Percentiles rank a stretch among this genome's conserved stretches.
Conservation (phyloP, 345 rosid species). For the Combretum micranthum region DNA sequence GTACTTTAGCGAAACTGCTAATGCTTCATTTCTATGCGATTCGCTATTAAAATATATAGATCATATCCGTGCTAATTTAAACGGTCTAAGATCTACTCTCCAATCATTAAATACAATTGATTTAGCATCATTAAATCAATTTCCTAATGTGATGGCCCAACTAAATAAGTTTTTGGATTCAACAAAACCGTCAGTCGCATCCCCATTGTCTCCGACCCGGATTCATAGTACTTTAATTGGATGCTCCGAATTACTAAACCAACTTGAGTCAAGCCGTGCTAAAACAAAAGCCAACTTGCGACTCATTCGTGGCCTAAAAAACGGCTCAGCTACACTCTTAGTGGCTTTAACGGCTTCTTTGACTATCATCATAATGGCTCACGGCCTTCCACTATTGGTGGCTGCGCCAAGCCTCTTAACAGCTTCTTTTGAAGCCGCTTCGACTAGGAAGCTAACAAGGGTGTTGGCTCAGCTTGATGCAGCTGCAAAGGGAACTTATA, state of each 20-base stretch:
- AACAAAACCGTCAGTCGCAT: constrained; percentile 21
- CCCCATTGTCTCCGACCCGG: constrained; percentile 21
- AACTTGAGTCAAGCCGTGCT: constrained; percentile 47
- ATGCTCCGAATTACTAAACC: constrained; percentile 37
- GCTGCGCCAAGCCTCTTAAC: constrained; percentile 49
- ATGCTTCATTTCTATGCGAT: constrained; percentile 53
- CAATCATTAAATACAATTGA: constrained; percentile 4
- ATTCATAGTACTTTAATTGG: constrained; percentile 27
- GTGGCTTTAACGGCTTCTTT: constrained; percentile 58
- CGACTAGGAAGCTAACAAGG: constrained; percentile 29
- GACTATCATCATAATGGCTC: constrained; percentile 48
- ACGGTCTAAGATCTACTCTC: constrained; percentile 23
- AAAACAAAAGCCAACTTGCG: constrained; percentile 39
- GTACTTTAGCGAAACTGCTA: constrained; percentile 51
- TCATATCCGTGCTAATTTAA: constrained; percentile 29
- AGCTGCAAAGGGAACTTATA: constrained; percentile 83
- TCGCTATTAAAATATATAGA: constrained; percentile 44
- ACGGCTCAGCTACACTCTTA: constrained; percentile 50
- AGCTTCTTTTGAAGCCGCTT: constrained; percentile 26
- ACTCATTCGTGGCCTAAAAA: constrained; percentile 25
- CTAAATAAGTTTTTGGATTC: constrained; percentile 24
- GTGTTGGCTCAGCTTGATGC: constrained; percentile 45
- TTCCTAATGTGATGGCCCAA: constrained; percentile 5
- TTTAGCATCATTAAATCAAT: not conserved
- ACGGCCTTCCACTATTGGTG: constrained; percentile 58